Conservation (phyloP, 169 alveolate species). For the Plasmodium vinckei region DNA sequence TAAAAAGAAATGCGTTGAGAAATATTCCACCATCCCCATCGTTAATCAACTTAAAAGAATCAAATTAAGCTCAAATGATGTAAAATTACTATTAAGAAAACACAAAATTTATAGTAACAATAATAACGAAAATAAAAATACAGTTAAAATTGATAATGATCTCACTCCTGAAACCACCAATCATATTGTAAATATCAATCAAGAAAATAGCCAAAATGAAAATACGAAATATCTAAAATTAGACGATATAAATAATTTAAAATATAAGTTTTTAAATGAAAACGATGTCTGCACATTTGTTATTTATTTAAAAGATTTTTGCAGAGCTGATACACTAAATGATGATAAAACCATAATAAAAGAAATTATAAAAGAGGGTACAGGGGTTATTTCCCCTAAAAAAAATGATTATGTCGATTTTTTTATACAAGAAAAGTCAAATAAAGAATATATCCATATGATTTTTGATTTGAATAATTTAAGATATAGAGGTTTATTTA, state of each 20-base stretch:
- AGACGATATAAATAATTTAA: slow-evolving; percentile 51
- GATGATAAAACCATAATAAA: slow-evolving; percentile 67
- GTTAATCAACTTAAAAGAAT: slow-evolving; percentile 20
- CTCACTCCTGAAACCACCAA: background rate
- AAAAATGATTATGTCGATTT: slow-evolving; percentile 75
- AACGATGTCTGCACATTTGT: slow-evolving; percentile 54
- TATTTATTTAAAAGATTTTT: slow-evolving; percentile 69
- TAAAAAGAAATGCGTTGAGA: slow-evolving; percentile 65
- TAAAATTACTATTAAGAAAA: slow-evolving; percentile 41
- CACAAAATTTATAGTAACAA: background rate
- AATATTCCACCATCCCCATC: slow-evolving; percentile 10
- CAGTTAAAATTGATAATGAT: background rate
- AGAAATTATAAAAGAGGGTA: slow-evolving; percentile 69
- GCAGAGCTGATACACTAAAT: slow-evolving; percentile 67
- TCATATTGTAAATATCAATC: background rate
- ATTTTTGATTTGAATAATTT: slow-evolving; percentile 57
- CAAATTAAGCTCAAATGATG: slow-evolving; percentile 52
- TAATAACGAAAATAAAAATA: background rate
- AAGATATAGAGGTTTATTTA: slow-evolving; percentile 71
- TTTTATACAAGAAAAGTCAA: slow-evolving; percentile 42
- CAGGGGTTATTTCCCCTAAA: slow-evolving; percentile 68
- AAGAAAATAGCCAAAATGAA: background rate
- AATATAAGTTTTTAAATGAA: slow-evolving; percentile 57
- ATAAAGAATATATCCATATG: slow-evolving; percentile 60
- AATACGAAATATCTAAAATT: background rate